Evolutionary conservation across 1,139 yeast species (phyloP), one percentile per base, ranked within the genome.

Genomic region (Debaryomycetaceae sp.): DNA sequence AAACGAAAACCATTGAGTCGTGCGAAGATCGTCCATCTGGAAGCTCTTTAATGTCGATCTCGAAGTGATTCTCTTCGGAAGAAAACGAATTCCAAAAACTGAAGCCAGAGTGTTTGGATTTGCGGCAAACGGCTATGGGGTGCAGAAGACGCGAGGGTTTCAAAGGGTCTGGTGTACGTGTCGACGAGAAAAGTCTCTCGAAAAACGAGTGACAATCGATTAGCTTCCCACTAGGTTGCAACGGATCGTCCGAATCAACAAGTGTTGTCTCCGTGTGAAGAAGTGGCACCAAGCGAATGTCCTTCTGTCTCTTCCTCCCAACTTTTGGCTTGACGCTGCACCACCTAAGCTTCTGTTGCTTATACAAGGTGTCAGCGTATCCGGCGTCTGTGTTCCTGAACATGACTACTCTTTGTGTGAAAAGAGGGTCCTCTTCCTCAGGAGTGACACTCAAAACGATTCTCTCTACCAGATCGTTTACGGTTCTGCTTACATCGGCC

Each of bases 321-420:
- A 17, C 39, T 11, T 42, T 38, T 5, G 53, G 44, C 6, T 49
- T 31, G 8, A 48, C 45, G 14, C 52, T 52, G 24, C 42, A 36
- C 49, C 53, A 51, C 22, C 55, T 36, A 13, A 51, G 23, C 34
- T 43, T 39, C 9, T 45, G 48, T 5, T 47, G 45, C 27, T 49
- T 49, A 49, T 48, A 52, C n/a, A 45, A 23, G 5, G 49, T 42
- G 39, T 52, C 55, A 5, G 55, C 47, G 38, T 42, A 52, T 6
- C 45, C 38, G 5, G 45, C 43, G 24, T 46, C 39, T 43, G 49
- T 48, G 42, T 48, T 48, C 6, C 42, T 41, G 29, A 52, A 45
- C 37, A 52, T 37, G n/a, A 48, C 46, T 8, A 48, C 36, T 17
- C 39, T 39, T 34, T 41, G 45, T 13, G 41, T 42, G 31, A 42